A percentile compares a stretch with the other conserved stretches of the same genome.
These are phyloP conservation scores for Erysiphe pulchra DNA, from an alignment of 2,329 filamentous ascomycete genomes.

Conservation along the genomic window DNA sequence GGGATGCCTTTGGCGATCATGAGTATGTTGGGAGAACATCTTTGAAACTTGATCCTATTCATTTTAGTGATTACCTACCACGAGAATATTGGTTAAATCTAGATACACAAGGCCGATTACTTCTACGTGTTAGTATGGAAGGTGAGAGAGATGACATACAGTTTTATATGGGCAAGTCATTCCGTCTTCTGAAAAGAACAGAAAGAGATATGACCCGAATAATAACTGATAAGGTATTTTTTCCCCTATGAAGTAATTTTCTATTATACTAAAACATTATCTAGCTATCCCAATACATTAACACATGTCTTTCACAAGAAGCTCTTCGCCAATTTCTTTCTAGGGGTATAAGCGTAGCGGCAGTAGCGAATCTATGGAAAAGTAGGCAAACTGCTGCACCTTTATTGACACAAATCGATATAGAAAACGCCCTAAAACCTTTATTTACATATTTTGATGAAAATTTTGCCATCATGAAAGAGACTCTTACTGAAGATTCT, in stretches of 20 bases:
- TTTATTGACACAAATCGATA: constrained; percentile 40
- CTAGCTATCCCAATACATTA: constrained; percentile 79
- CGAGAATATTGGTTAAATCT: constrained; percentile 95
- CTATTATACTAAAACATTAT: neutral
- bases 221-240: constrained; percentile 75
- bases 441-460: constrained; percentile 91
- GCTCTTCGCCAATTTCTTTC: constrained; percentile 52
- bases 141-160: constrained; percentile 95
- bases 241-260: constrained; percentile 1
- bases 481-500: constrained; percentile 79
- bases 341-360: constrained; percentile 41
- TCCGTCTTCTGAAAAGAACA: constrained; percentile 79
- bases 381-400: constrained; percentile 29
- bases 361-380: constrained; percentile 44
- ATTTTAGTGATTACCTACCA: constrained; percentile 88
- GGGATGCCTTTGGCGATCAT: constrained; percentile 89
- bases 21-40: constrained; percentile 95
- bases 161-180: constrained; percentile 95
- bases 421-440: constrained; percentile 58
- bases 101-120: constrained; percentile 73
- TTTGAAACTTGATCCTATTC: constrained; percentile 87
- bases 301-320: constrained; percentile 60
- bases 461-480: constrained; percentile 97
- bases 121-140: constrained; percentile 93
- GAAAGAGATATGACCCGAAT: constrained; percentile 96